phyloP scores from a whole-genome alignment of 495 filamentous ascomycete species.

The Talaromyces stipitatus region DNA sequence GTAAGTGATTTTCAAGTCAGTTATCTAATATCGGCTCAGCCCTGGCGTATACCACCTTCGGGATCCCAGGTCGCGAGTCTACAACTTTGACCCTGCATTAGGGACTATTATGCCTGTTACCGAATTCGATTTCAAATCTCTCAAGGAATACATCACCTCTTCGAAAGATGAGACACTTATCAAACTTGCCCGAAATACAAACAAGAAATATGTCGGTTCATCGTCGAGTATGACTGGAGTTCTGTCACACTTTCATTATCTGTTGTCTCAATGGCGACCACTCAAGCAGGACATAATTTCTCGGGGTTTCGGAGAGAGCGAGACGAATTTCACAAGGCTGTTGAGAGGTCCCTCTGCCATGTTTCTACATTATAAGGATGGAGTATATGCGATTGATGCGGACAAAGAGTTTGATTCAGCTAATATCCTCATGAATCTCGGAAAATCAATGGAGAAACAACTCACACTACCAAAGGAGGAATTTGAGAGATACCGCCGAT shows the following conservation, averaged over 20 bases:
- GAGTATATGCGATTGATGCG: constrained; percentile 90
- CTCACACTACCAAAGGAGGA: constrained; percentile 75
- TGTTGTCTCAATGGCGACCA: constrained; percentile 75
- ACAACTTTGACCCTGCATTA: constrained; percentile 93
- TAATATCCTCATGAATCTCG: constrained; percentile 82
- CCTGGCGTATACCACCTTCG: constrained; percentile 88
- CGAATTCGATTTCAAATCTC: constrained; percentile 84
- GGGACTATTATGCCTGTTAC: constrained; percentile 81
- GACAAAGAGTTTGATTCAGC: constrained; percentile 87
- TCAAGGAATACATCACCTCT: constrained; percentile 81
- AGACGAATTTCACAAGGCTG: constrained; percentile 61
- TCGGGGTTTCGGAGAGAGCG: constrained; percentile 50
- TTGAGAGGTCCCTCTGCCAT: constrained; percentile 65
- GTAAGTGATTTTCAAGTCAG: too few relatives aligned
- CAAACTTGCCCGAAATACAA: constrained; percentile 50
- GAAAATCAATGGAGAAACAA: constrained; percentile 93
- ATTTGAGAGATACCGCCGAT: constrained; percentile 74
- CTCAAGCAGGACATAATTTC: constrained; percentile 62
- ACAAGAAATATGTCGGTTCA: constrained; percentile 87
- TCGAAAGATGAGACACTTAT: constrained; percentile 70
- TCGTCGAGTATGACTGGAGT: constrained; percentile 92
- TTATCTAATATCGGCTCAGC: constrained; percentile 25
- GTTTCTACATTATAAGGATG: constrained; percentile 79
- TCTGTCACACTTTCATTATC: constrained; percentile 85
- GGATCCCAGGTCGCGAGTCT: constrained; percentile 80